Percentiles rank a stretch among this genome's conserved stretches.
phyloP scores from a whole-genome alignment of 495 filamentous ascomycete genomes.

The Coniosporium apollinis region DNA sequence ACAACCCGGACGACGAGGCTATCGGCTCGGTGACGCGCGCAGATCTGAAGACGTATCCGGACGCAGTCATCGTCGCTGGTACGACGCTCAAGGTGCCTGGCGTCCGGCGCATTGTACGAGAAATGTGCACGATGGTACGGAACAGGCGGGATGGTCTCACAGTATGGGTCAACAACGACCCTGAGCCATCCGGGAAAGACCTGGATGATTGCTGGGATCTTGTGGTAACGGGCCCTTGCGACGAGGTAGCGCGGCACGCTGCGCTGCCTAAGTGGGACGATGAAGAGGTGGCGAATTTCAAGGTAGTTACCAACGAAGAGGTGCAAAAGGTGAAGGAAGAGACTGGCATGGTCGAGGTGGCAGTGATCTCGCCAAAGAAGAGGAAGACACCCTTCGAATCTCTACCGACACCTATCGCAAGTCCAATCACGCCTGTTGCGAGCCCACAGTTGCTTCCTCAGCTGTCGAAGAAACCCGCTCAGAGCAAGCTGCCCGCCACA shows the following conservation, averaged over 20 bases:
- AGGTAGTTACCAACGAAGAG: constrained; percentile 26
- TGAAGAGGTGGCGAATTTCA: constrained; percentile 19
- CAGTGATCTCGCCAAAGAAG: no score
- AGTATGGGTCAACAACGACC: constrained; percentile 85
- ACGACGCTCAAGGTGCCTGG: constrained; percentile 92
- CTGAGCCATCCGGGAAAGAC: constrained; percentile 62
- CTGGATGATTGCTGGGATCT: constrained; percentile 87
- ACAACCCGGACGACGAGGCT: constrained; percentile 88
- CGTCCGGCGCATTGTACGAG: constrained; percentile 71
- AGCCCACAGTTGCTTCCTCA: no score
- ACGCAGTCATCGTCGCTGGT: constrained; percentile 85
- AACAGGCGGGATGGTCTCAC: constrained; percentile 73
- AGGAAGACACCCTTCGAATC: no score
- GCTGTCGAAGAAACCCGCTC: no score
- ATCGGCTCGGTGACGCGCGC: constrained; percentile 78
- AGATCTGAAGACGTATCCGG: constrained; percentile 70
- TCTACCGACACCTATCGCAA: no score
- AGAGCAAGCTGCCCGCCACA: no score
- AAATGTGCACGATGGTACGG: constrained; percentile 69
- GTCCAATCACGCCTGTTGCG: no score
- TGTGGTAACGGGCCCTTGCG: constrained; percentile 71
- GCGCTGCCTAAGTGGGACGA: constrained; percentile 66
- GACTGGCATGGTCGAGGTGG: no score
- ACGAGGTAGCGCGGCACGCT: constrained; percentile 65
- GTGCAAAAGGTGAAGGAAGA: constrained; percentile 8